phyloP scores from a whole-genome alignment of 331 rosid species.

The Arachis monticola region DNA sequence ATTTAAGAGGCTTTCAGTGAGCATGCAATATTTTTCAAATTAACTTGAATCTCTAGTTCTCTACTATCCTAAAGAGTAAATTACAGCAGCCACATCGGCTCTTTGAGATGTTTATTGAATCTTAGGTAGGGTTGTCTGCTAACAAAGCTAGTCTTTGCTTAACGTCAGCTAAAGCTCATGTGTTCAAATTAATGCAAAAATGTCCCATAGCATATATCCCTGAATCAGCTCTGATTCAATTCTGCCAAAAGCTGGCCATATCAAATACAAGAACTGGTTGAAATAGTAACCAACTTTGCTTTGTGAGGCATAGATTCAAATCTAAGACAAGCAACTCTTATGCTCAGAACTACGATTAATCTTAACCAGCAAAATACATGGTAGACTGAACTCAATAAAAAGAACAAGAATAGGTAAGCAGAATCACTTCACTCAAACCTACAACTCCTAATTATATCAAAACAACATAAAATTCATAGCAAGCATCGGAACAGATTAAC shows the following conservation, averaged over 20 bases:
- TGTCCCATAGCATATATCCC: neutral
- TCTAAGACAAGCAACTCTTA: neutral
- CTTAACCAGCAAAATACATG: neutral
- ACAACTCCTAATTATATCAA: neutral
- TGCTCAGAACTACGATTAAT: no score
- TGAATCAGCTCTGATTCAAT: neutral
- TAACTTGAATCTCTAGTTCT: neutral
- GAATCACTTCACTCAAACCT: constrained; percentile 1
- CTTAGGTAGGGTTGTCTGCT: neutral
- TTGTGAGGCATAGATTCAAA: neutral
- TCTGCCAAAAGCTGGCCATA: constrained; percentile 1
- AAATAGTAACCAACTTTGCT: neutral
- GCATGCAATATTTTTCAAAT: neutral
- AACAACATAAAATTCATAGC: neutral
- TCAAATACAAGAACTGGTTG: neutral
- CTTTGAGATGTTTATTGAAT: neutral
- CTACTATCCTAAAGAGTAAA: neutral
- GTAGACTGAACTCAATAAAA: neutral
- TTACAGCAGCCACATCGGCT: constrained; percentile 10
- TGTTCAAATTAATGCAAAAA: neutral
- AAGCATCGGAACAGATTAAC: constrained; percentile 10
- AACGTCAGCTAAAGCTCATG: neutral
- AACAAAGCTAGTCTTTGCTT: constrained; percentile 11
- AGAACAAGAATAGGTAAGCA: neutral
- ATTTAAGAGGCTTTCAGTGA: constrained; percentile 14